Evolutionary conservation across 2,329 filamentous ascomycete genomes (phyloP), one percentile per base, ranked within the genome.

Genomic region (Colletotrichum sp.): DNA sequence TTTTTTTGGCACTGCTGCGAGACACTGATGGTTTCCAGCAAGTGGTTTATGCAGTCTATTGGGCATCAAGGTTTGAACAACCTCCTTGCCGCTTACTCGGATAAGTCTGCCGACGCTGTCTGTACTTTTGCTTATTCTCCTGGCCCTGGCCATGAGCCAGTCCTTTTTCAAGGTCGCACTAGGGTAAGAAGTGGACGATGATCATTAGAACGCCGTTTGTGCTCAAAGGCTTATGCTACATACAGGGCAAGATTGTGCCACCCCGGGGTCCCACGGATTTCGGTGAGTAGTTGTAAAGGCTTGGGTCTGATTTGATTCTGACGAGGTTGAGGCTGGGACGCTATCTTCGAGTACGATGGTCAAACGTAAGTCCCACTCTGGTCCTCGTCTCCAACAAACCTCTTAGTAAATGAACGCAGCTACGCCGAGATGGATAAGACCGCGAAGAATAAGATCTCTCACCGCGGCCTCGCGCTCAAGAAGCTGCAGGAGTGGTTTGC

Each of bases 51-150:
- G 85, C 88, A 94, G 77, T 90, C 92, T 34, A 89, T 98, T 74
- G 97, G 97, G 72, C 95, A 96, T 79, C 88, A 94, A 65, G 95
- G 97, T 16, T 89, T 99, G 75, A 98, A 98, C 87, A 97, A 96
- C 83, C 91, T 99, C 78, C 92, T 99, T 55, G 93, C 93, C 68
- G 95, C 94, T 8, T 98, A 98, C 84, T 90, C 95, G 32, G 95
- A 99, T 86, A 98, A 98, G 85, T 94, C 93, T 60, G 96, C 96
- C 60, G 93, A 98, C 86, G 96, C 97, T 21, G 95, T 99, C 62
- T 98, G 96, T 87, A 99, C 97, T 1, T 99, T 99, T 86, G 97
- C 93, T 28, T 98, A 98, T 86, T 97, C 92, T 71, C 90, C 93
- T 78, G 97, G 96, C 0, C 97, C 96, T 6, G 96, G 95, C 4